Percentiles rank a stretch among this genome's conserved stretches.
Conservation (phyloP, 352 stramenopile species). For the Thalassiosira exigua region DNA sequence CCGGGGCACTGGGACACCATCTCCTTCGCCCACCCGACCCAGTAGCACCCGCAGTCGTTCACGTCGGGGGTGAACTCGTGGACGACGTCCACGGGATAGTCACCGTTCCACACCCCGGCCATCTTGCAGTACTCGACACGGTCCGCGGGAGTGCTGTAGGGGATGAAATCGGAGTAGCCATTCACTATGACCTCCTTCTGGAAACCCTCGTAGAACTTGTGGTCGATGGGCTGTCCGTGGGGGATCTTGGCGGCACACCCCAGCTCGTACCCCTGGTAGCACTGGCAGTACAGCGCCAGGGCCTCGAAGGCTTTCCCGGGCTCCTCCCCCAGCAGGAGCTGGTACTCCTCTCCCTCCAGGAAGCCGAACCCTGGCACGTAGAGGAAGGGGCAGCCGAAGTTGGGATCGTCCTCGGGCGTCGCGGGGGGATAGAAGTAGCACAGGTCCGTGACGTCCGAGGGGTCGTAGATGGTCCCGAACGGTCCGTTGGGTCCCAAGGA, state of each 20-base stretch:
- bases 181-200: not conserved
- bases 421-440: not conserved
- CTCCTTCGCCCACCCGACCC: slow-evolving; percentile 2
- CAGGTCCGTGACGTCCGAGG: not conserved
- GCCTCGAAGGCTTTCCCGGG: not conserved
- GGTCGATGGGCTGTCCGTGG: not conserved
- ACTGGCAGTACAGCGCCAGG: not conserved
- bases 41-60: slow-evolving; percentile 18
- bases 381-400: not conserved
- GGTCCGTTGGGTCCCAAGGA: not conserved
- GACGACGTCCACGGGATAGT: not conserved
- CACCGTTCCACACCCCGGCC: slow-evolving; percentile 24
- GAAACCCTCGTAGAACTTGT: not conserved
- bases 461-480: not conserved
- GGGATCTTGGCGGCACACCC: slow-evolving; percentile 7
- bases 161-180: slow-evolving; percentile 1
- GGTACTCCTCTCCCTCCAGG: not conserved
- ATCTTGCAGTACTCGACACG: slow-evolving; percentile 12
- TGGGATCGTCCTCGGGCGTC: not conserved
- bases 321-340: not conserved
- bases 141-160: slow-evolving; percentile 1
- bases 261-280: slow-evolving; percentile 6
- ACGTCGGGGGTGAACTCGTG: slow-evolving; percentile 13
- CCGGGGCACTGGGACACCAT: slow-evolving; percentile 7
- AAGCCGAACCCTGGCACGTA: not conserved